Evolutionary conservation across 495 filamentous ascomycete species (phyloP), one percentile per base, ranked within the genome.

Genomic region (Tetracladium setigerum): DNA sequence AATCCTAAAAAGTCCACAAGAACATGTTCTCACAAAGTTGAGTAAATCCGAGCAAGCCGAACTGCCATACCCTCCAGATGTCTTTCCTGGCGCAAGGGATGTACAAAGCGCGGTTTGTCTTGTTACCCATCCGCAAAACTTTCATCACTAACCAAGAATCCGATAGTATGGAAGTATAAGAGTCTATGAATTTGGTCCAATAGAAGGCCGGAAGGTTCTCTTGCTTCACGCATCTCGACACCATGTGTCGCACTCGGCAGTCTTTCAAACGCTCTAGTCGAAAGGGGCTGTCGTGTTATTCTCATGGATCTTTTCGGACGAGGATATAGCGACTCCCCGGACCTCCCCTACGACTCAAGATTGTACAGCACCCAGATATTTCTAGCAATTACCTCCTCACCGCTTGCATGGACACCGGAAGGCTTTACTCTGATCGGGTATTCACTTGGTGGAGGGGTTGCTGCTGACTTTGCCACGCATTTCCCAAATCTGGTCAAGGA

Each of bases 161-260:
- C 77, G 68, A 9, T 76, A 89, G 47, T 95, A 90, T 55, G 90
- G 91, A 16, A 79, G 73, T 19, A 82, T 89, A 19, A 69, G 86
- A 32, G 84, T 89, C 11, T 95, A 95, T 59, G 91, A 97, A 72
- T 95, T 81, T 71, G 91, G 91, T 8, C 88, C 88, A n/a, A 76
- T 82, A 46, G 62, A 78, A 41, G 90, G 89, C 3, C 67, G 73
- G 16, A 95, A 89, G 58, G 84, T 95, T 1, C 56, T 95, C 31
- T 67, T 95, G 17, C 66, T 95, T 16, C 90, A 95, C 60, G 91
- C 22, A 94, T 95, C 57, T 84, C 78, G 41, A 97, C 86, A 1
- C 86, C 91, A 2, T 85, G 83, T 62, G 73, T 86, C 53, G 76
- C 87, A 3, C 68, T 94, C 2, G 76, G 78, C 33, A 71, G 71